Percentiles rank a stretch among this genome's conserved stretches.
phyloP scores from a whole-genome alignment of 208 protist genomes.

The Crithidia mellificae region DNA sequence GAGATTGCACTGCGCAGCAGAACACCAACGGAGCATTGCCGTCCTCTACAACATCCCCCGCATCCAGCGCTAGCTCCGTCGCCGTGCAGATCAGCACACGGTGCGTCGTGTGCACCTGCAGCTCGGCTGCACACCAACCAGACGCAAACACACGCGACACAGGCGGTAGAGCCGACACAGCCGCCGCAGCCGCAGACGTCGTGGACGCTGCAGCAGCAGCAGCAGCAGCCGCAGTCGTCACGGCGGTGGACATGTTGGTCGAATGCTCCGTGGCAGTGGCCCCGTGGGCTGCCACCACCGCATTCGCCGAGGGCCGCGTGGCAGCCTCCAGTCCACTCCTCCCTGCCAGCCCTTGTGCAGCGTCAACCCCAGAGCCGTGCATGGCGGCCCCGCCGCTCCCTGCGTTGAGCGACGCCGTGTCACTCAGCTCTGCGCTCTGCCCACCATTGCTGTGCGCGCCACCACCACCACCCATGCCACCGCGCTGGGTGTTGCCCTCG shows the following conservation, averaged over 20 bases:
- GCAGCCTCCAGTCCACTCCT: no score
- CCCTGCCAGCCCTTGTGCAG: no score
- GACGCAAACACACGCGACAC: conserved; percentile 13
- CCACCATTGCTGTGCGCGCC: no score
- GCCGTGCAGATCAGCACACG: conserved; percentile 27
- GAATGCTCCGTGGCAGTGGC: no score
- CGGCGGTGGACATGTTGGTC: no score
- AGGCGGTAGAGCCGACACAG: background rate
- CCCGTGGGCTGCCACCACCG: no score
- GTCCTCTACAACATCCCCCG: conserved; percentile 15
- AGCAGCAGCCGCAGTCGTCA: background rate
- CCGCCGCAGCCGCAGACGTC: background rate
- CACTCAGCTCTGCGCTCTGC: no score
- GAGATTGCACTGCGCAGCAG: conserved; percentile 14
- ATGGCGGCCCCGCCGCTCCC: no score
- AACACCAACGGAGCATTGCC: conserved; percentile 29
- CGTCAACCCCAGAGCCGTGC: no score
- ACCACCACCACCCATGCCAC: no score
- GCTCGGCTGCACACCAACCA: conserved; percentile 30
- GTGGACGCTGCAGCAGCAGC: background rate
- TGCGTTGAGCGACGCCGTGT: no score
- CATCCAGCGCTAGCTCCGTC: conserved; percentile 18
- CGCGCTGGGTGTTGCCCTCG: background rate
- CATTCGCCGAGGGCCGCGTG: no score
- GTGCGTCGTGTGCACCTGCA: conserved; percentile 33